These are phyloP conservation scores for Solanum paucissectum DNA, from an alignment of 257 asterid genomes.

Conservation along the genomic window DNA sequence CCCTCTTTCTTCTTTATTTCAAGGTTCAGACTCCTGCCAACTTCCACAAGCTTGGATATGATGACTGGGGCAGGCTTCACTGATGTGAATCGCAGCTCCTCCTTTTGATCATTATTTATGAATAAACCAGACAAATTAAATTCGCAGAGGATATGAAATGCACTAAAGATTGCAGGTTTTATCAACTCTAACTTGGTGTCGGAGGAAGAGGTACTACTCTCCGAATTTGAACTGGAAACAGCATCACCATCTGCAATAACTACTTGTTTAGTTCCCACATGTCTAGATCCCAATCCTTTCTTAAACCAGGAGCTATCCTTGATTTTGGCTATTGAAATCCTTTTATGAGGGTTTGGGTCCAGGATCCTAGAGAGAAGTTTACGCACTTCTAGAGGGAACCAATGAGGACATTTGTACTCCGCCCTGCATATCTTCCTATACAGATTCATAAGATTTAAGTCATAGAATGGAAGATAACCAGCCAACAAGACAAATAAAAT, in stretches of 20 bases:
- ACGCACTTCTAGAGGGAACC: constrained; percentile 48
- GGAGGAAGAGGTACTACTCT: background rate
- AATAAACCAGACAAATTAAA: constrained; percentile 72
- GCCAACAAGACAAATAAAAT: constrained; percentile 56
- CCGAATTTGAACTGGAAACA: background rate
- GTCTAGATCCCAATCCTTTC: constrained; percentile 25
- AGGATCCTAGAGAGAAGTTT: constrained; percentile 46
- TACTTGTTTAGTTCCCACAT: background rate
- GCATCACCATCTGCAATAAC: constrained; percentile 4
- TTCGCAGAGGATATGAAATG: constrained; percentile 65
- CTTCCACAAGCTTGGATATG: constrained; percentile 40
- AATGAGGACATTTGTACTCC: constrained; percentile 47
- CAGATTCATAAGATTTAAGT: constrained; percentile 54
- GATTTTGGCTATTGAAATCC: constrained; percentile 43
- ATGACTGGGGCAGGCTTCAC: constrained; percentile 24
- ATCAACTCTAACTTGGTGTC: constrained; percentile 14
- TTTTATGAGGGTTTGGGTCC: constrained; percentile 55
- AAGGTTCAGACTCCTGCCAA: constrained; percentile 31
- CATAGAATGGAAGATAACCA: constrained; percentile 59
- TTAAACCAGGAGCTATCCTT: constrained; percentile 63
- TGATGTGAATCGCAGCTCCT: constrained; percentile 55
- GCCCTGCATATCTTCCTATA: constrained; percentile 50
- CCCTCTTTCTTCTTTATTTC: constrained; percentile 42
- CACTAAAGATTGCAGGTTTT: constrained; percentile 39
- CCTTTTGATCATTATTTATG: constrained; percentile 48